Conservation (phyloP, 345 rosid species). For the Anastatica hierochuntica region DNA sequence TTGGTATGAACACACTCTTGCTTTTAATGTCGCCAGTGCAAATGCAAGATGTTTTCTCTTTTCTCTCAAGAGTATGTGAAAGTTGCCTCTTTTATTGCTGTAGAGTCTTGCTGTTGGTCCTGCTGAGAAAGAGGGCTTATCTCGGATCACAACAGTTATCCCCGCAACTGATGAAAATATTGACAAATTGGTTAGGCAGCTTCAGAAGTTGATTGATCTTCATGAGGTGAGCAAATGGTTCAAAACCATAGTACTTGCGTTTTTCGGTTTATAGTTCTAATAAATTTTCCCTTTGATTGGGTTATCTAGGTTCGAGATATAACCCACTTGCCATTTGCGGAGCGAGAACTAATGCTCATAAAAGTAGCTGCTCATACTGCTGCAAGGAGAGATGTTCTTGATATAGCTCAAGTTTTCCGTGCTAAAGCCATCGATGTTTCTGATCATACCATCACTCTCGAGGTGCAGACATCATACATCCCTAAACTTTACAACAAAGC, state of each 20-base stretch:
- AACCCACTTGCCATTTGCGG: slow-evolving; percentile 62
- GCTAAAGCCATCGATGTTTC: slow-evolving; percentile 62
- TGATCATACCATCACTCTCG: slow-evolving; percentile 63
- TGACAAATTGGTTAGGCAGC: slow-evolving; percentile 56
- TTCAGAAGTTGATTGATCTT: slow-evolving; percentile 55
- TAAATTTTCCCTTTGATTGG: slow-evolving; percentile 1
- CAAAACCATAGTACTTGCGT: neutral
- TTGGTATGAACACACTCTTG: slow-evolving; percentile 4
- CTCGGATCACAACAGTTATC: slow-evolving; percentile 67
- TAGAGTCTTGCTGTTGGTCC: slow-evolving; percentile 70
- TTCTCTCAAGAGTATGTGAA: neutral
- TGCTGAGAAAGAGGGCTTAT: slow-evolving; percentile 57
- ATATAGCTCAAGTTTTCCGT: slow-evolving; percentile 56
- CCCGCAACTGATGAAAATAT: slow-evolving; percentile 70
- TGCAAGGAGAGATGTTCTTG: slow-evolving; percentile 61
- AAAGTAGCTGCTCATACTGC: slow-evolving; percentile 56
- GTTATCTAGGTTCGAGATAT: slow-evolving; percentile 39
- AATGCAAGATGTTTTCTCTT: neutral
- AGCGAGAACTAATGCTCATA: slow-evolving; percentile 57
- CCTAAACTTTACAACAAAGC: no score
- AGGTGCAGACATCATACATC: no score
- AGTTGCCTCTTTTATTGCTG: slow-evolving; percentile 4
- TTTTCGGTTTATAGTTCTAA: neutral
- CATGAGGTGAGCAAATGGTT: slow-evolving; percentile 42
- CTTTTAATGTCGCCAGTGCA: neutral